phyloP scores from a whole-genome alignment of 2,329 filamentous ascomycete species.

The Fusarium bulbicola region DNA sequence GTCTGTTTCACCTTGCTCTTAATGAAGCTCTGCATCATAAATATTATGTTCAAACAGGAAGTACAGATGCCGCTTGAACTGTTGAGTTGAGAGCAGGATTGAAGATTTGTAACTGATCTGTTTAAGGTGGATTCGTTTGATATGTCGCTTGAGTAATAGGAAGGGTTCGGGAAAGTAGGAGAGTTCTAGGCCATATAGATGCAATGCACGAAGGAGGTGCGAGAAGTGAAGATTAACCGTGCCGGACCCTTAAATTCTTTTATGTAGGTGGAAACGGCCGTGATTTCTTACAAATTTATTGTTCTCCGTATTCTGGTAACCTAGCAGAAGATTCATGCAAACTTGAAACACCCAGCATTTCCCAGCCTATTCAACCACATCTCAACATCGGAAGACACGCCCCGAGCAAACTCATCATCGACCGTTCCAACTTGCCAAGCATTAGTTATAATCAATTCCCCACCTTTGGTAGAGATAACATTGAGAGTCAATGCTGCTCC shows the following conservation, averaged over 20 bases:
- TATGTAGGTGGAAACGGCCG: not conserved
- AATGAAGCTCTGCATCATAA: no score
- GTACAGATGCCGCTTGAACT: no score
- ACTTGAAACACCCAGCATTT: not conserved
- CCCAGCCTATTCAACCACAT: not conserved
- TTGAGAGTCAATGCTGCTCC: not conserved
- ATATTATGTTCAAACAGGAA: no score
- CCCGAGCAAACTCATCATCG: not conserved
- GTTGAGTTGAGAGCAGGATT: no score
- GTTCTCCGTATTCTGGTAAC: not conserved
- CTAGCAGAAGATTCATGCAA: not conserved
- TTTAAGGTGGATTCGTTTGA: no score
- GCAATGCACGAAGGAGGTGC: no score
- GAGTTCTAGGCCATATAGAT: no score
- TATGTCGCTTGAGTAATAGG: no score
- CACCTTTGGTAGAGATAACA: not conserved
- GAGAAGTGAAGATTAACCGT: no score
- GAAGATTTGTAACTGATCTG: no score
- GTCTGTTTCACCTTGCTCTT: no score
- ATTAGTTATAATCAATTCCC: not conserved
- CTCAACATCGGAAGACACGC: not conserved
- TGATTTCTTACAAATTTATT: not conserved
- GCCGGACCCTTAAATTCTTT: accelerated
- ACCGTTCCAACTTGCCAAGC: not conserved
- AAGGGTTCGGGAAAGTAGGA: no score